Base-by-base conservation (phyloP, 139 green algal species). In the Chlamydomonas sphaeroides region DNA sequence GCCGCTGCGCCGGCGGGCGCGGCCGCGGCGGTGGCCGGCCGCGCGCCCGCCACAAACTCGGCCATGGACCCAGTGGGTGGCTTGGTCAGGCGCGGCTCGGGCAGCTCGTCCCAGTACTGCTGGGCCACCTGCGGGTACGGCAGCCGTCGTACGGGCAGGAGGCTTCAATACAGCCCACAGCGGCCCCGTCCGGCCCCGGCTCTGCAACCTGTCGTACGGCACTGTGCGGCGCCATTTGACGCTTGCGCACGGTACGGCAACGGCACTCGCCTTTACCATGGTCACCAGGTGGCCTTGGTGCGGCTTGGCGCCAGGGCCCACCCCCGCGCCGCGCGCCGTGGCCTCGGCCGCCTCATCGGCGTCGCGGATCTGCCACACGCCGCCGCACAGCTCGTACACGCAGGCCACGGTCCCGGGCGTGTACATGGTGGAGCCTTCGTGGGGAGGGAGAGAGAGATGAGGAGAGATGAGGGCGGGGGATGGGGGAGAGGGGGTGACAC, bases 221-320 rank as follows among this genome's bases (percentile, higher is more conserved):
- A n/a, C n/a, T n/a, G n/a, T n/a, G n/a, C n/a, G n/a, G n/a, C n/a
- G n/a, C n/a, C n/a, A n/a, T n/a, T n/a, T n/a, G n/a, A n/a, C n/a
- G n/a, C n/a, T n/a, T n/a, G n/a, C n/a, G n/a, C n/a, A n/a, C n/a
- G n/a, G n/a, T n/a, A n/a, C n/a, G n/a, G n/a, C n/a, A n/a, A n/a
- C n/a, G n/a, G n/a, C 10, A 5, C 36, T 30, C 35, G 89, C 91
- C 89, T 91, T 94, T 77, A 98, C 84, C 79, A 96, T 93, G 0
- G 95, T 85, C 10, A 98, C 84, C 48, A 97, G 80, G 82, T 97
- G 94, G 11, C 92, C 93, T 49, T 95, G 92, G 28, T 91, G 87
- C 32, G 36, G 33, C 83, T 79, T 79, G 51, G 33, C 71, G 33
- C 56, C 56, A 21, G 56, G 25, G 18, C 49, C 25, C 49, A 20